A percentile compares a stretch with the other conserved stretches of the same genome.
These are phyloP conservation scores for Penicillium fimorum DNA, from an alignment of 495 filamentous ascomycete species.

Conservation along the genomic window DNA sequence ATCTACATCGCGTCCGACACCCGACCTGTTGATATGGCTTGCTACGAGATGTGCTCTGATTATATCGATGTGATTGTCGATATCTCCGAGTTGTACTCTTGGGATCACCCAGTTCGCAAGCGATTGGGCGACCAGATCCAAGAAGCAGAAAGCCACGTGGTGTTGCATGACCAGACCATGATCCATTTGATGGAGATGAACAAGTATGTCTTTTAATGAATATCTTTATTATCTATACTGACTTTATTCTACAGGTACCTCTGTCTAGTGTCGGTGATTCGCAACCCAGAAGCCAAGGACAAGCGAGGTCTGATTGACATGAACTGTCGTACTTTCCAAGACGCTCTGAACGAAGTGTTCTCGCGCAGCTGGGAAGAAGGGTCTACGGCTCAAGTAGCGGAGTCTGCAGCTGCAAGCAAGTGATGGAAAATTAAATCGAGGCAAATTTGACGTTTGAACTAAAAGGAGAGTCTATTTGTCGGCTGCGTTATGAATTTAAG, in stretches of 20 bases:
- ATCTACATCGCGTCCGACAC: slow-evolving; percentile 98
- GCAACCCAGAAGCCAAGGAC: slow-evolving; percentile 56
- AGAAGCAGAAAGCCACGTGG: slow-evolving; percentile 76
- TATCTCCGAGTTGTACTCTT: slow-evolving; percentile 91
- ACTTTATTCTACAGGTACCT: slow-evolving; percentile 46
- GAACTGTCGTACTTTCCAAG: slow-evolving; percentile 60
- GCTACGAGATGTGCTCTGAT: slow-evolving; percentile 96
- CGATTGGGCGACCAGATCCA: slow-evolving; percentile 63
- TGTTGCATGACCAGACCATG: slow-evolving; percentile 73
- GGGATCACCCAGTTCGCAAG: slow-evolving; percentile 56
- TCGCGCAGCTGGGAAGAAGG: slow-evolving; percentile 47
- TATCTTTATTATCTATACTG: neutral
- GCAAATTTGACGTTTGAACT: neutral
- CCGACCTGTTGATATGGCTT: slow-evolving; percentile 84
- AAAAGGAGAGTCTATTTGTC: neutral
- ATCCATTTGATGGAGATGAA: slow-evolving; percentile 91
- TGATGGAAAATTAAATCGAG: neutral
- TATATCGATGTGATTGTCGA: slow-evolving; percentile 98
- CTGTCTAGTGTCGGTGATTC: slow-evolving; percentile 73
- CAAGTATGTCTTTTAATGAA: slow-evolving; percentile 55
- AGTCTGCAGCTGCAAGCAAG: neutral
- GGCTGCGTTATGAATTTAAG: neutral
- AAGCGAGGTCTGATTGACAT: slow-evolving; percentile 61
- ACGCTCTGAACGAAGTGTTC: slow-evolving; percentile 58
- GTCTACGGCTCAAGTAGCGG: slow-evolving; percentile 1